Conservation (phyloP, 345 rosid genomes). For the Pistacia integerrima region DNA sequence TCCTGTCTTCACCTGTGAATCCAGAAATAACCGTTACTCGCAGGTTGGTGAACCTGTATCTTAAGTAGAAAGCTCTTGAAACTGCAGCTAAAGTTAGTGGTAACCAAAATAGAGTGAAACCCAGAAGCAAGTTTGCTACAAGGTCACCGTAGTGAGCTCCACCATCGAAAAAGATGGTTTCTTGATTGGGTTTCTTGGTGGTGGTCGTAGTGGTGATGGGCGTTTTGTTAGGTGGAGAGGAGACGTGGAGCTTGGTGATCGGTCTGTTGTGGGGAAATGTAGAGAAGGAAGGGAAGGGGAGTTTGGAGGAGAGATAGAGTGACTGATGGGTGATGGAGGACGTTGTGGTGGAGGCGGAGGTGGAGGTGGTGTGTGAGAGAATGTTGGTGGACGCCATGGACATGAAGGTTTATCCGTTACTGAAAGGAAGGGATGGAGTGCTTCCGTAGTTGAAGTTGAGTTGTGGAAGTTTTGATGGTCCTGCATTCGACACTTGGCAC, state of each 20-base stretch:
- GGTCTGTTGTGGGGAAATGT: conserved; percentile 23
- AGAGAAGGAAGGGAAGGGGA: conserved; percentile 23
- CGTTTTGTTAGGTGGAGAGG: conserved; percentile 52
- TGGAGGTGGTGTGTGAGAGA: conserved; percentile 25
- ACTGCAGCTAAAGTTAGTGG: conserved; percentile 93
- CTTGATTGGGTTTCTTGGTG: conserved; percentile 46
- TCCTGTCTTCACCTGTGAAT: conserved; percentile 75
- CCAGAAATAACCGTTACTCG: conserved; percentile 94
- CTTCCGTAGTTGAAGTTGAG: conserved; percentile 10
- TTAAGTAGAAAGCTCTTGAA: conserved; percentile 70
- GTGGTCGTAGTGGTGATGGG: conserved; percentile 22
- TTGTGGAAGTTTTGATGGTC: conserved; percentile 12
- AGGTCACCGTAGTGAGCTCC: conserved; percentile 98
- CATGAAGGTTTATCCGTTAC: conserved; percentile 36
- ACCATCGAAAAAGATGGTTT: conserved; percentile 78
- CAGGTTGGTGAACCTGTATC: conserved; percentile 92
- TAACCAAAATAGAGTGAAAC: conserved; percentile 86
- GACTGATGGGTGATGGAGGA: conserved; percentile 22
- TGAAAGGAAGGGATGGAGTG: not conserved
- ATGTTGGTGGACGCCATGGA: conserved; percentile 40
- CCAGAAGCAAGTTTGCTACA: conserved; percentile 72
- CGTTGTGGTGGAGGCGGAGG: conserved; percentile 16
- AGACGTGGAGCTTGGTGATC: conserved; percentile 46
- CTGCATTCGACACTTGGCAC: conserved; percentile 25
- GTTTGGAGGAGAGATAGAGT: conserved; percentile 23